These are phyloP conservation scores for Lachnellula willkommii DNA, from an alignment of 2,329 filamentous ascomycete species.

Conservation along the genomic window DNA sequence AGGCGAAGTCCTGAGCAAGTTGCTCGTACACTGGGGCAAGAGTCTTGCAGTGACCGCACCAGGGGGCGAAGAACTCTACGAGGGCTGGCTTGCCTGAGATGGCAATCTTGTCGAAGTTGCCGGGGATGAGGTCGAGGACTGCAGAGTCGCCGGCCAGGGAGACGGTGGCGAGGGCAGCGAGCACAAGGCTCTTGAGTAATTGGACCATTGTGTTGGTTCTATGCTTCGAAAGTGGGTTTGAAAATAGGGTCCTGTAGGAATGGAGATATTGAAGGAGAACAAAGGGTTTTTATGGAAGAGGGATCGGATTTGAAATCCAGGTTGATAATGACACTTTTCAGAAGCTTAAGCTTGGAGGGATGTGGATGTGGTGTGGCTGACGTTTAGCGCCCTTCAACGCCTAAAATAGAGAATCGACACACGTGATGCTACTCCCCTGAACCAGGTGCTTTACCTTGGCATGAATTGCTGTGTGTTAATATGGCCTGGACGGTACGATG, in stretches of 20 bases:
- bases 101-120: conserved; percentile 88
- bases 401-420: background rate
- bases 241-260: background rate
- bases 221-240: background rate
- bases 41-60: conserved; percentile 99
- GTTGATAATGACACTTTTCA: conserved; percentile 15
- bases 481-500: background rate
- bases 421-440: background rate
- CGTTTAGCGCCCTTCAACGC: background rate
- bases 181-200: conserved; percentile 53
- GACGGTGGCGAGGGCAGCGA: conserved; percentile 42
- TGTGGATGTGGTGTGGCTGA: background rate
- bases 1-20: conserved; percentile 68
- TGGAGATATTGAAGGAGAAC: background rate
- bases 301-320: conserved; percentile 16
- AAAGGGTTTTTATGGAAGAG: conserved; percentile 1
- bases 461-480: no score
- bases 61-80: conserved; percentile 96
- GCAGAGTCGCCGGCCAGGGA: conserved; percentile 62
- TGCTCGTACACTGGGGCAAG: conserved; percentile 94
- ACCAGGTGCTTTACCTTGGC: no score
- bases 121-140: conserved; percentile 82
- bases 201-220: conserved; percentile 28
- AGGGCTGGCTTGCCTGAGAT: conserved; percentile 91
- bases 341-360: background rate